Percentiles rank a stretch among this genome's conserved stretches.
These are phyloP conservation scores for Salvia sclarea DNA, from an alignment of 305 asterid species.

Conservation along the genomic window DNA sequence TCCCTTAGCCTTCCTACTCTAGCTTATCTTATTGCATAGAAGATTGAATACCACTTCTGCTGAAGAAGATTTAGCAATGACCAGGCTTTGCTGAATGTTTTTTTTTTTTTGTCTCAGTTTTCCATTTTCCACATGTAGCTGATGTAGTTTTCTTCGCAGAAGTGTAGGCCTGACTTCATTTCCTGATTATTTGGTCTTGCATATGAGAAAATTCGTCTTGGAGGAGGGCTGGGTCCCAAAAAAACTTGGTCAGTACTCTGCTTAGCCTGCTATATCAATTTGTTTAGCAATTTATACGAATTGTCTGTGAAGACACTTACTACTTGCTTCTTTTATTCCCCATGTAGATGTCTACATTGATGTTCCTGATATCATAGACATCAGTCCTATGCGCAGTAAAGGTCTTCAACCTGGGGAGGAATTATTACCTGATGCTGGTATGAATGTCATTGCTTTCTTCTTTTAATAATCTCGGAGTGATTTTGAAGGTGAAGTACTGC, in stretches of 20 bases:
- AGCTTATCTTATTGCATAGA: background rate
- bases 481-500: slow-evolving; percentile 13
- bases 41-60: slow-evolving; percentile 2
- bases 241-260: slow-evolving; percentile 67
- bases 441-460: slow-evolving; percentile 14
- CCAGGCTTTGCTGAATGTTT: slow-evolving; percentile 21
- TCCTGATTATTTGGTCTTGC: slow-evolving; percentile 94
- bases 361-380: slow-evolving; percentile 87
- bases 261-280: slow-evolving; percentile 24
- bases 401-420: slow-evolving; percentile 97
- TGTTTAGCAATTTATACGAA: slow-evolving; percentile 24
- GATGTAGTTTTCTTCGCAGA: slow-evolving; percentile 45
- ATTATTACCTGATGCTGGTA: slow-evolving; percentile 79
- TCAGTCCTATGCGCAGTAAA: slow-evolving; percentile 86
- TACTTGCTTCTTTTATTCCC: slow-evolving; percentile 25
- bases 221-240: slow-evolving; percentile 99
- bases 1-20: background rate
- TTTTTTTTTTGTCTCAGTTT: slow-evolving; percentile 19
- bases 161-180: slow-evolving; percentile 92
- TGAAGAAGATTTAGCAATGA: slow-evolving; percentile 6
- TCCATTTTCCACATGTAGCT: slow-evolving; percentile 6
- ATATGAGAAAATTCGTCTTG: slow-evolving; percentile 90
- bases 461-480: background rate
- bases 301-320: slow-evolving; percentile 27
- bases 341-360: slow-evolving; percentile 84